Conservation (phyloP, 208 protist species). For the Trypanosoma caninum region DNA sequence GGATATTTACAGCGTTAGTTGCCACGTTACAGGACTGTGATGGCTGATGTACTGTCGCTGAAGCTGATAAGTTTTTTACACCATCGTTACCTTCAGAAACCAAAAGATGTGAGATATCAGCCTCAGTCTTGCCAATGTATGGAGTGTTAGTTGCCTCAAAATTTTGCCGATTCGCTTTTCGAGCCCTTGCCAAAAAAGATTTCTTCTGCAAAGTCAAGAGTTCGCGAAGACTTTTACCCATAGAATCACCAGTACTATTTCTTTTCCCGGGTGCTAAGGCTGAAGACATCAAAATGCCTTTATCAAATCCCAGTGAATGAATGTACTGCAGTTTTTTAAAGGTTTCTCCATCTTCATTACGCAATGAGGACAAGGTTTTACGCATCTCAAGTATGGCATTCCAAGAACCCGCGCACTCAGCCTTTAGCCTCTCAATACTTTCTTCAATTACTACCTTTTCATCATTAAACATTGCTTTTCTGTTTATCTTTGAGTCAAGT, state of each 20-base stretch:
- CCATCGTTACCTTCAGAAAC: neutral
- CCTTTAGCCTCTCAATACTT: constrained; percentile 2
- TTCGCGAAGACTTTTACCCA: constrained; percentile 4
- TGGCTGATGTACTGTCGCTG: neutral
- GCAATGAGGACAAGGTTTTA: neutral
- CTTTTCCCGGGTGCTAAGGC: neutral
- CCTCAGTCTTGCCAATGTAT: neutral
- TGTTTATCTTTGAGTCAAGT: constrained; percentile 5
- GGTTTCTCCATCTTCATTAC: neutral
- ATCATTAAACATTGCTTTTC: constrained; percentile 12
- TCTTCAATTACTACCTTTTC: constrained; percentile 8
- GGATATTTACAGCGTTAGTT: neutral
- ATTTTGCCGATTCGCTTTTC: constrained; percentile 3
- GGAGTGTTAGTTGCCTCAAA: neutral
- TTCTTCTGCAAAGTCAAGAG: neutral
- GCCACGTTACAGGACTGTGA: neutral
- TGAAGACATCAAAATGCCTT: neutral
- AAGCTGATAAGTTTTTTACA: neutral
- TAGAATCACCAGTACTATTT: neutral
- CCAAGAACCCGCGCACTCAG: neutral
- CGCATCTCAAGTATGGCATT: constrained; percentile 1
- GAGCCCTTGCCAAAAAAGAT: constrained; percentile 8
- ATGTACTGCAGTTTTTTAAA: constrained; percentile 9
- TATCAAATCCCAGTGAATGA: neutral
- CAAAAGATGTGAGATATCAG: neutral